Evolutionary conservation across 2,329 filamentous ascomycete species (phyloP), one percentile per base, ranked within the genome.

Genomic region (Cadophora malorum): DNA sequence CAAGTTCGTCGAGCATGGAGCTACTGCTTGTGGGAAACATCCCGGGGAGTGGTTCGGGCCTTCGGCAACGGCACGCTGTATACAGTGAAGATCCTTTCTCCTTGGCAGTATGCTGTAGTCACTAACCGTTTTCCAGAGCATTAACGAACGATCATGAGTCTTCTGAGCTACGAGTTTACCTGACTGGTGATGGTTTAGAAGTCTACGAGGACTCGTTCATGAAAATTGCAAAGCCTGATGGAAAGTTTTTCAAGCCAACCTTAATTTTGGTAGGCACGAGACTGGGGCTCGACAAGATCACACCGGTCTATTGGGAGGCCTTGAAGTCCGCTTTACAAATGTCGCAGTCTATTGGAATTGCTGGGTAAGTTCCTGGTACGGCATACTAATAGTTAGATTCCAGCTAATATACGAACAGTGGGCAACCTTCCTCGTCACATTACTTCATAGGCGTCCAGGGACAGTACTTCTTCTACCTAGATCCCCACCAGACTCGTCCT

Each of bases 11-110:
- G 85, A 90, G 64, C 91, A 97, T 74, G 96, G 96, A 21, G 94
- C 94, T 28, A 84, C 86, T 45, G 90, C 91, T 2, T 99, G 96
- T 79, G 94, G 93, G 4, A 98, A 97, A 80, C 92, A 96, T 76
- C 96, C 96, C 0, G 96, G 96, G 47, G 93, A 98, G 80, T 99
- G 96, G 96, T 99, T 99, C 80, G 96, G 96, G 0, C 96, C 96
- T n/a, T 97, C 94, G 21, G 96, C 96, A 7, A 96, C 96, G 10
- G 94, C 96, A 58, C 89, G 91, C 66, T 98, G 96, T 79, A 97
- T 99, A 73, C 91, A 96, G 94, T 96, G 82, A 79, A 91, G 45
- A 21, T 16, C 14, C 41, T 45, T 45, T 19, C 12, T 14, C 16
- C 41, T 14, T 45, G 41, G 14, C 16, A 45, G 41, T 45, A 45